phyloP scores from a whole-genome alignment of 495 filamentous ascomycete species.

The Letharia columbiana region DNA sequence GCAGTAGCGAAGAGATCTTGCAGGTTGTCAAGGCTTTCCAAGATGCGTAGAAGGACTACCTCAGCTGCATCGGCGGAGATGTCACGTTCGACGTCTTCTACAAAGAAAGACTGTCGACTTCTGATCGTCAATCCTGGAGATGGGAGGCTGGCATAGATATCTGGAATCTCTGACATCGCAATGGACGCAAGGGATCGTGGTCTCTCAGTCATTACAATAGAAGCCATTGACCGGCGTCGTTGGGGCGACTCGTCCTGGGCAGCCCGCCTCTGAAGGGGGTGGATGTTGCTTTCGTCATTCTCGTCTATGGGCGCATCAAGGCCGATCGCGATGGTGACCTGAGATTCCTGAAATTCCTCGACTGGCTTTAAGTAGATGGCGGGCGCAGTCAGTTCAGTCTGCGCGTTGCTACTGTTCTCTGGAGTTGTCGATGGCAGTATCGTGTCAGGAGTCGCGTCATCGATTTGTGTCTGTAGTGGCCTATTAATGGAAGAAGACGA shows the following conservation, averaged over 20 bases:
- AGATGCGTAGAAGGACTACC: slow-evolving; percentile 42
- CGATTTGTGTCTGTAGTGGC: slow-evolving; percentile 19
- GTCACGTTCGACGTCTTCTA: slow-evolving; percentile 24
- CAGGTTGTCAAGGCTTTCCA: slow-evolving; percentile 42
- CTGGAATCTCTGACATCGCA: slow-evolving; percentile 25
- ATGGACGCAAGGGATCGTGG: slow-evolving; percentile 32
- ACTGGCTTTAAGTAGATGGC: slow-evolving; percentile 25
- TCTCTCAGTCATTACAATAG: slow-evolving; percentile 24
- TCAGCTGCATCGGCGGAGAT: slow-evolving; percentile 41
- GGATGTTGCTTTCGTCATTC: slow-evolving; percentile 11
- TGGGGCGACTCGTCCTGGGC: slow-evolving; percentile 13
- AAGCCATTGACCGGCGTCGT: slow-evolving; percentile 2
- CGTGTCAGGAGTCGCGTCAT: neutral
- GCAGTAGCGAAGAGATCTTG: slow-evolving; percentile 52
- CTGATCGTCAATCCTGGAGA: slow-evolving; percentile 17
- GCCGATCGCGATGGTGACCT: slow-evolving; percentile 26
- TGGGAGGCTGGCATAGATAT: slow-evolving; percentile 20
- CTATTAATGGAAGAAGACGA: slow-evolving; percentile 3
- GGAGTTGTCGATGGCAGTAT: slow-evolving; percentile 6
- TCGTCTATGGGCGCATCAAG: slow-evolving; percentile 6
- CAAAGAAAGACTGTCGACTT: slow-evolving; percentile 14
- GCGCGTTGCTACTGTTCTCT: neutral
- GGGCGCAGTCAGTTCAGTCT: slow-evolving; percentile 7
- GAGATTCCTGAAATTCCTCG: slow-evolving; percentile 31
- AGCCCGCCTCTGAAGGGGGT: slow-evolving; percentile 19